Evolutionary conservation across 257 asterid genomes (phyloP), one percentile per base, ranked within the genome.

Genomic region (Petrea volubilis): DNA sequence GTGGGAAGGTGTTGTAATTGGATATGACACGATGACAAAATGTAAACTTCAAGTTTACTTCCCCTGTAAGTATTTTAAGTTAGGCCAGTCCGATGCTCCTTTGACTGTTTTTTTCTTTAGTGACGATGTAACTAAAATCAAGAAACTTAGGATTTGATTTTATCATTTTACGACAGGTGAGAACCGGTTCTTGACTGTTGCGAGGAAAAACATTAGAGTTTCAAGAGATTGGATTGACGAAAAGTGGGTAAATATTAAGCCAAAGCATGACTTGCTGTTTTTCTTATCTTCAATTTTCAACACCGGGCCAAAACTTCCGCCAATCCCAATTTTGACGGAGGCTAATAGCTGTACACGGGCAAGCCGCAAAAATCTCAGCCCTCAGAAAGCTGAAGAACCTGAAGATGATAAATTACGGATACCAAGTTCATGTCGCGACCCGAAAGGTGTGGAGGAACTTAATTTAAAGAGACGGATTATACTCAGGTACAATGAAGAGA

Each of bases 1-100:
- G 96, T 86, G 91, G 91, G 93, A 88, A 84, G 90, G 91, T 28
- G 85, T 86, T 52, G 69, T 83, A 8, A 58, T 68, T 47, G 84
- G 87, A 53, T 23, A 58, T 7, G 82, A 79, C 68, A 44, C 66
- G 55, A 49, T 28, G 43, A 36, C 73, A 23, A 43, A 58, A 25
- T 64, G 70, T 64, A 65, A 59, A 40, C 64, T 80, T 74, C 76
- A 74, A 43, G 85, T 86, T 60, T 88, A 82, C 70, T 75, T 84
- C 69, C 86, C 91, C 1, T 85, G 90, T 88, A 61, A 38, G 20
- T 72, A 38, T 14, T 57, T 14, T 5, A 40, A 79, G 18, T 56
- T 61, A 6, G 13, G 20, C 6, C 59, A 33, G 24, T 20, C 28
- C 5, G 25, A 31, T 24, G 23, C 43, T 68, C 50, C 29, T 25